Percentiles rank a stretch among this genome's conserved stretches.
phyloP scores from a whole-genome alignment of 768 basidiomycete genomes.

The Coprinopsis sp. region DNA sequence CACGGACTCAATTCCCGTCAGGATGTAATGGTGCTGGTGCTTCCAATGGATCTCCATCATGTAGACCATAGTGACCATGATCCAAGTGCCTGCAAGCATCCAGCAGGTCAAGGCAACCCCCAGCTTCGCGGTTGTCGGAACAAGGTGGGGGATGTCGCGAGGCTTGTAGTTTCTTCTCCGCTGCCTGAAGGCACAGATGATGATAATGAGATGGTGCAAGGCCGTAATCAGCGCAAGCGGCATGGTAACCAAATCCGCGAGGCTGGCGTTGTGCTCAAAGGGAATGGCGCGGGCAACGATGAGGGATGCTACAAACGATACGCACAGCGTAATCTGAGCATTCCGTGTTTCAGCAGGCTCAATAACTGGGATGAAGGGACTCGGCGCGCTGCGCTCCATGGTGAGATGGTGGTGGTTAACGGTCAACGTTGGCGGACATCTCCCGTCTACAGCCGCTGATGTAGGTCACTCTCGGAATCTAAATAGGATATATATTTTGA shows the following conservation, averaged over 20 bases:
- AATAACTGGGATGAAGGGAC: slow-evolving; percentile 1
- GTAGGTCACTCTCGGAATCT: too few species aligned
- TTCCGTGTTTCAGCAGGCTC: slow-evolving; percentile 7
- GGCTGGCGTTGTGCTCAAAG: slow-evolving; percentile 1
- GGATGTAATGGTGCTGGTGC: neutral
- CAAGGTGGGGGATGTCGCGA: slow-evolving; percentile 4
- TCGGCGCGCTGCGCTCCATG: slow-evolving; percentile 1
- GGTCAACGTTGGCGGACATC: too few species aligned
- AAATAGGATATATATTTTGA: too few species aligned
- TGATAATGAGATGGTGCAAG: slow-evolving; percentile 7
- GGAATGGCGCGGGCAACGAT: neutral
- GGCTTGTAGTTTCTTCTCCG: slow-evolving; percentile 2
- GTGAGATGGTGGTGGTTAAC: slow-evolving; percentile 7
- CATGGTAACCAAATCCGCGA: slow-evolving; percentile 1
- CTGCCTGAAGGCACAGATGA: slow-evolving; percentile 7
- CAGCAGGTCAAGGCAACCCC: slow-evolving; percentile 4
- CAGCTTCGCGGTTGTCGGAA: slow-evolving; percentile 4
- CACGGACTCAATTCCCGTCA: neutral
- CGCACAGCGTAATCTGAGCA: slow-evolving; percentile 5
- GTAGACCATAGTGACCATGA: slow-evolving; percentile 6
- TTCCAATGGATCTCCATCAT: slow-evolving; percentile 4
- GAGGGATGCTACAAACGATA: slow-evolving; percentile 4
- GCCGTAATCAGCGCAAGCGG: slow-evolving; percentile 1
- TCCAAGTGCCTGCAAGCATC: slow-evolving; percentile 4
- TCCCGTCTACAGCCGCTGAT: too few species aligned